Evolutionary conservation across 139 green algal species (phyloP), one percentile per base, ranked within the genome.

Genomic region (Chlamydomonas sp.): DNA sequence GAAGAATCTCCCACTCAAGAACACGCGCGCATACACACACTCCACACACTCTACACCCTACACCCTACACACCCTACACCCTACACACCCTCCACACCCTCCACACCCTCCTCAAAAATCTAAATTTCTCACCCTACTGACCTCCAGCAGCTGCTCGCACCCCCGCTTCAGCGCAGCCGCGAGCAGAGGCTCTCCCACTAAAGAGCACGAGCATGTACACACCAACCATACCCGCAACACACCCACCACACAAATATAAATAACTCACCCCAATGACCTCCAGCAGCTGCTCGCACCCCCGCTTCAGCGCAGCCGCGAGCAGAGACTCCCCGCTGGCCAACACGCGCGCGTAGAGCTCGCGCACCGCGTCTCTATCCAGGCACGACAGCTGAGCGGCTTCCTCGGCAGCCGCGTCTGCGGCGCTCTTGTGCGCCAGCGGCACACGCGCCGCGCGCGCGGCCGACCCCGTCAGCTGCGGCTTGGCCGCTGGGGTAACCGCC

Each of bases 151-250:
- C 59, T 66, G 59, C 59, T 66, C 59, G 6, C 4, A 5, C 8
- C 59, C 59, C 16, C 59, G n/a, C 59, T 66, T 66, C 31, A 66
- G 59, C 6, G 59, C 59, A 6, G 26, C 26, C 4, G 43, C 31
- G 4, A 66, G 10, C 29, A 66, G 59, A 5, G 26, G 5, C 59
- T 66, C 59, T 33, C 29, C 59, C n/a, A n/a, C n/a, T n/a, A n/a
- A n/a, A n/a, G n/a, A n/a, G n/a, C n/a, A n/a, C n/a, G n/a, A n/a
- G n/a, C n/a, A n/a, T n/a, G n/a, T n/a, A n/a, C n/a, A n/a, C n/a
- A n/a, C n/a, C n/a, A n/a, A 16, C 54, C 54, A 63, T 63, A 36
- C 54, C 54, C 54, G n/a, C n/a, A n/a, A n/a, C n/a, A n/a, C 54
- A 63, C n/a, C 6, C 54, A 63, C 16, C 54, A 8, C 16, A 16